Evolutionary conservation across 495 filamentous ascomycete species (phyloP).

Genomic region (Rusavskia elegans): DNA sequence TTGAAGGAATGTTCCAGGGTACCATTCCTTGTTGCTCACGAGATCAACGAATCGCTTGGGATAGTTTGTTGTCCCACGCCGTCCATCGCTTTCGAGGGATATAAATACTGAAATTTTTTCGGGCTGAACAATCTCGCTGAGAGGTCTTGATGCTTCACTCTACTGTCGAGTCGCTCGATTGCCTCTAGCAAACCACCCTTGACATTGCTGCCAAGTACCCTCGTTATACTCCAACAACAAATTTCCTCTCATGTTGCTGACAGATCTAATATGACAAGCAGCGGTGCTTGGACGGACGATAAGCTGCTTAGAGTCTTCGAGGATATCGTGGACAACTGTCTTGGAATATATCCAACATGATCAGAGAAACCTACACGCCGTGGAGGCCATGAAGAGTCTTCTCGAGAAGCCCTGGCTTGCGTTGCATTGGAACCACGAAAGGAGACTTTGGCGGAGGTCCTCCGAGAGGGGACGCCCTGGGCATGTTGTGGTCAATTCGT

Average conservation of each 20-base stretch:
- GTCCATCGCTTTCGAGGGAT: too few species aligned
- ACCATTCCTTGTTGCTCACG: too few species aligned
- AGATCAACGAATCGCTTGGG: too few species aligned
- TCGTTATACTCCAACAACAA: constrained; percentile 54
- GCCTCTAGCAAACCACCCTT: too few species aligned
- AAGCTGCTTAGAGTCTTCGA: constrained; percentile 56
- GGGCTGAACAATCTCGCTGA: too few species aligned
- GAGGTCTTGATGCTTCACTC: too few species aligned
- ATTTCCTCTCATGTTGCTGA: neutral
- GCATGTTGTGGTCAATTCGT: neutral
- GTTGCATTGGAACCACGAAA: constrained; percentile 49
- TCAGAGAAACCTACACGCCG: constrained; percentile 43
- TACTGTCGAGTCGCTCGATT: too few species aligned
- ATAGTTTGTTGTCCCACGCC: too few species aligned
- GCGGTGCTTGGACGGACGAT: constrained; percentile 54
- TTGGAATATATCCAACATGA: constrained; percentile 49
- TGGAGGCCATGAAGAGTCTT: constrained; percentile 14
- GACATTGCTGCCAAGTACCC: constrained; percentile 18
- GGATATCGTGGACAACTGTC: constrained; percentile 57
- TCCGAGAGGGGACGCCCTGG: constrained; percentile 15
- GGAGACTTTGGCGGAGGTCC: constrained; percentile 49
- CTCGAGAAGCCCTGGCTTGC: constrained; percentile 14
- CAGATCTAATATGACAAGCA: constrained; percentile 96
- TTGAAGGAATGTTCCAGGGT: too few species aligned
- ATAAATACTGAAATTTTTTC: too few species aligned